Evolutionary conservation across 1,139 yeast genomes (phyloP).

Genomic region (Candida buenavistaensis): DNA sequence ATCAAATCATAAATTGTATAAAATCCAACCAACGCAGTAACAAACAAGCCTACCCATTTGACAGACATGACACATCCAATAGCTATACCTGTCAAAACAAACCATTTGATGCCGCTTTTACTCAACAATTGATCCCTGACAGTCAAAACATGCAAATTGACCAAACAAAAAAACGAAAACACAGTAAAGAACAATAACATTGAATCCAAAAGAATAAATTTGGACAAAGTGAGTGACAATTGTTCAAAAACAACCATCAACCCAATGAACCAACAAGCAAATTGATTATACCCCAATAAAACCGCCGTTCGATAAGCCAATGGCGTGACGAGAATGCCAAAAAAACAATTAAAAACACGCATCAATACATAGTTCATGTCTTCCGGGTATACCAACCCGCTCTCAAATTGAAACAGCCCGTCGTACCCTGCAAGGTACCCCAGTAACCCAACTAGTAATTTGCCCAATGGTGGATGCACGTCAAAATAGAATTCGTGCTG

Average conservation of each 20-base stretch:
- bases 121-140: constrained; percentile 40
- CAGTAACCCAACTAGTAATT: constrained; percentile 64
- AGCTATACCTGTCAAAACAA: constrained; percentile 68
- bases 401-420: constrained; percentile 65
- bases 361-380: constrained; percentile 54
- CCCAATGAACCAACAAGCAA: constrained; percentile 54
- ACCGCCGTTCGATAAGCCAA: constrained; percentile 62
- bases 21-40: constrained; percentile 81
- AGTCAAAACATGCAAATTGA: constrained; percentile 52
- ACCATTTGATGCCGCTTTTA: constrained; percentile 52
- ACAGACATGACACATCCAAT: constrained; percentile 93
- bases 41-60: constrained; percentile 94
- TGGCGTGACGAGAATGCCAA: constrained; percentile 64
- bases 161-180: constrained; percentile 56
- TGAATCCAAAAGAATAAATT: constrained; percentile 72
- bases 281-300: constrained; percentile 43
- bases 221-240: constrained; percentile 63
- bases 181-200: constrained; percentile 71
- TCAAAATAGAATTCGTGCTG: constrained; percentile 71
- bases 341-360: constrained; percentile 66
- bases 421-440: constrained; percentile 70
- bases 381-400: constrained; percentile 58
- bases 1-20: constrained; percentile 77
- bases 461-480: constrained; percentile 80
- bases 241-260: constrained; percentile 66